These are phyloP conservation scores for Exophiala oligosperma DNA, from an alignment of 2,329 filamentous ascomycete genomes.

Conservation along the genomic window DNA sequence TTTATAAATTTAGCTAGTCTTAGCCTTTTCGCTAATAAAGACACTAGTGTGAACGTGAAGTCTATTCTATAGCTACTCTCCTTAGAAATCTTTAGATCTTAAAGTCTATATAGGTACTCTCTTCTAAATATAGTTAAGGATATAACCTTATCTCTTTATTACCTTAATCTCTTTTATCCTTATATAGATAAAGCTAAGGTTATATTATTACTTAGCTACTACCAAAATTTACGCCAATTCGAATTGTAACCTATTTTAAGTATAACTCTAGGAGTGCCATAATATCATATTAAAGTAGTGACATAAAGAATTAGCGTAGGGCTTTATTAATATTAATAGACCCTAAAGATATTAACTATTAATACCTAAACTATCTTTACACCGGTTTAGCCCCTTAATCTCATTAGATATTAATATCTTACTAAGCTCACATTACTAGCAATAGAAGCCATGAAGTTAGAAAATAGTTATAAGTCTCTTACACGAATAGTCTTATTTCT, in stretches of 20 bases:
- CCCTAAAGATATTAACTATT: neutral
- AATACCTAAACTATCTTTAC: neutral
- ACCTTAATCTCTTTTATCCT: neutral
- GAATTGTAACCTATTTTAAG: neutral
- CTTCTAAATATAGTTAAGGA: neutral
- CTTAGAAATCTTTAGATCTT: neutral
- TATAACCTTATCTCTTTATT: neutral
- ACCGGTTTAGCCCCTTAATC: neutral
- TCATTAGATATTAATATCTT: neutral
- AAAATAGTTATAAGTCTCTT: neutral
- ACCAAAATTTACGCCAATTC: neutral
- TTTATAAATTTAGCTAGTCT: neutral
- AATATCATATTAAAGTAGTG: neutral
- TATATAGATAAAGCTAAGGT: neutral
- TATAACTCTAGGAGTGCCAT: neutral
- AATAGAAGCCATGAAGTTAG: neutral
- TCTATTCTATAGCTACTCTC: neutral
- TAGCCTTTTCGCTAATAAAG: neutral
- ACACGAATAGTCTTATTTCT: neutral
- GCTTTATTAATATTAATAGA: neutral
- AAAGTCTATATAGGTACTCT: neutral
- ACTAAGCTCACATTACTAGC: neutral
- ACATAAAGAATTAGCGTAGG: neutral
- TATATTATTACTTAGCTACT: neutral
- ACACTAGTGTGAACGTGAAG: neutral